Evolutionary conservation across 1,284 basidiomycete species (phyloP).

Genomic region (Coriolopsis trogii): DNA sequence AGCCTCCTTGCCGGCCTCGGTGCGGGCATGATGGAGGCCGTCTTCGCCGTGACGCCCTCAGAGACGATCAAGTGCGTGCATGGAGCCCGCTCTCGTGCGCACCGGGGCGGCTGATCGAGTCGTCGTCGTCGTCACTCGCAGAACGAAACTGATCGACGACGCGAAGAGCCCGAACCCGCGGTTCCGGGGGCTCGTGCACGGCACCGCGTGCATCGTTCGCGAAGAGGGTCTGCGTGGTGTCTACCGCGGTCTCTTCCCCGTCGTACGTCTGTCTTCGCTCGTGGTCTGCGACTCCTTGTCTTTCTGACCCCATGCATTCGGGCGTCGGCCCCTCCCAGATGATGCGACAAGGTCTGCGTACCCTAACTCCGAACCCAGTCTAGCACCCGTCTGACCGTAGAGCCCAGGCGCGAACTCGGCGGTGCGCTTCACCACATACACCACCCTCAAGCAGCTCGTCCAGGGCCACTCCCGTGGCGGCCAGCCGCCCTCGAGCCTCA

Average conservation of each 20-base stretch:
- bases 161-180: constrained; percentile 83
- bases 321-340: constrained; percentile 56
- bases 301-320: background rate
- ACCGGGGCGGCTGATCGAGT: background rate
- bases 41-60: constrained; percentile 95
- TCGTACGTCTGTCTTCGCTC: constrained; percentile 64
- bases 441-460: constrained; percentile 90
- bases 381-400: background rate
- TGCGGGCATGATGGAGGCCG: constrained; percentile 93
- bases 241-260: constrained; percentile 93
- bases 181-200: constrained; percentile 89
- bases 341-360: constrained; percentile 80
- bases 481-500: constrained; percentile 81
- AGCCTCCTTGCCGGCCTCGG: constrained; percentile 91
- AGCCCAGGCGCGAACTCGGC: constrained; percentile 83
- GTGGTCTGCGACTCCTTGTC: too few relatives aligned
- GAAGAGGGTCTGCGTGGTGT: constrained; percentile 86
- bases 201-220: constrained; percentile 79
- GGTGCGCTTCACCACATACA: constrained; percentile 95
- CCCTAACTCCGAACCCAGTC: background rate
- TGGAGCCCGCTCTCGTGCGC: background rate
- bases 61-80: constrained; percentile 93
- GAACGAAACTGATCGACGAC: constrained; percentile 98
- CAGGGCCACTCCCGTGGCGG: constrained; percentile 85
- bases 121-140: too few relatives aligned